Evolutionary conservation across 176 grass and related monocot species (phyloP).

Genomic region (Carex myosuroides): DNA sequence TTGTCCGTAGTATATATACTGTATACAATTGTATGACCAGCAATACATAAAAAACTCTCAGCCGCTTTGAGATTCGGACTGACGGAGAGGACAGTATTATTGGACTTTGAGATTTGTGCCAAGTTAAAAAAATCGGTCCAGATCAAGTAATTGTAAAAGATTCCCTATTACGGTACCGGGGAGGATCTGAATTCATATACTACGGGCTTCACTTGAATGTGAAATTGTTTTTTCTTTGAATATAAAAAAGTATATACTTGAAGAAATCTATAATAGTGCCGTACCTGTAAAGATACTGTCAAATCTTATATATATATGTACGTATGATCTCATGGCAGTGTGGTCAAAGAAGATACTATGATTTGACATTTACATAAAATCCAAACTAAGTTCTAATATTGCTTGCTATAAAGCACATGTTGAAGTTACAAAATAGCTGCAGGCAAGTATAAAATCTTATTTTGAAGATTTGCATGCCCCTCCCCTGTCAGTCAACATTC

Average conservation of each 20-base stretch:
- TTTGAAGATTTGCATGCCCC: not conserved
- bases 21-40: too few species aligned
- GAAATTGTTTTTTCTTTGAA: not conserved
- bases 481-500: not conserved
- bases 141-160: too few species aligned
- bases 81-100: too few species aligned
- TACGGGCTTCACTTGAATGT: not conserved
- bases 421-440: not conserved
- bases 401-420: not conserved
- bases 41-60: too few species aligned
- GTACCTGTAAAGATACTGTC: not conserved
- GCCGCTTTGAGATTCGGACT: too few species aligned
- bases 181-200: too few species aligned
- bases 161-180: too few species aligned
- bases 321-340: not conserved
- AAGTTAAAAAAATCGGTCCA: too few species aligned
- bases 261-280: not conserved
- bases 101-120: too few species aligned
- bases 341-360: not conserved
- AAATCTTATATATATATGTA: not conserved
- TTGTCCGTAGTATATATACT: too few species aligned
- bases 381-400: not conserved
- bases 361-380: not conserved
- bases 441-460: not conserved
- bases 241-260: not conserved